Evolutionary conservation across 805 yeast species (phyloP), one percentile per base, ranked within the genome.

Genomic region (Babjeviella inositovora): DNA sequence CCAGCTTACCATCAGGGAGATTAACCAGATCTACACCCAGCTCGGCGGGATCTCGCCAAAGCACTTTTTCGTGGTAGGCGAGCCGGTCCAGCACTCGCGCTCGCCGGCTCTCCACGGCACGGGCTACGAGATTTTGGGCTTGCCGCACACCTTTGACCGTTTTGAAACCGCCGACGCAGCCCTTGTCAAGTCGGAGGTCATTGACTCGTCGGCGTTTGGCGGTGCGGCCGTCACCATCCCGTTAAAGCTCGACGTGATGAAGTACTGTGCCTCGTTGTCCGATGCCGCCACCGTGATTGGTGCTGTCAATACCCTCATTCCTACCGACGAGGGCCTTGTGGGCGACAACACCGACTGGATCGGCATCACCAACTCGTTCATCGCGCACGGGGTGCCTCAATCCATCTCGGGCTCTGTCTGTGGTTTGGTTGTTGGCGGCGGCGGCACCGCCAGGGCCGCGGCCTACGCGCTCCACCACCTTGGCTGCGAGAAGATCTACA

Each of bases 201-300:
- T 69, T 28, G 41, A 54, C 17, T 44, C 45, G 11, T 46, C 65
- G 9, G 40, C 51, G 6, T 76, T 90, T 38, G 97, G 97, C 22
- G 99, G 98, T n/a, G 70, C 79, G 31, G 85, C 93, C 5, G 81
- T 90, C 6, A 90, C 98, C 2, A 87, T 87, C 41, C 99, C 99
- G 4, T 57, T 87, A 41, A 90, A 90, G 44, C 41, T 82, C 26
- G 92, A 75, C 28, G 71, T 87, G 31, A 70, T 79, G 53, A 57
- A 70, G 33, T 63, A 66, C 32, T 61, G 75, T 32, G 57, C 59
- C 30, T 72, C 65, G 29, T 52, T 87, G 19, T 63, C 82, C 6
- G 74, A 66, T n/a, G 68, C 92, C 10, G 97, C 93, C 9, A 44
- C 59, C 31, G 35, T 47, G n/a, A 81, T 90, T 36, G 97, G 97